Evolutionary conservation across 768 basidiomycete genomes (phyloP).

Genomic region (Inosperma sp.): DNA sequence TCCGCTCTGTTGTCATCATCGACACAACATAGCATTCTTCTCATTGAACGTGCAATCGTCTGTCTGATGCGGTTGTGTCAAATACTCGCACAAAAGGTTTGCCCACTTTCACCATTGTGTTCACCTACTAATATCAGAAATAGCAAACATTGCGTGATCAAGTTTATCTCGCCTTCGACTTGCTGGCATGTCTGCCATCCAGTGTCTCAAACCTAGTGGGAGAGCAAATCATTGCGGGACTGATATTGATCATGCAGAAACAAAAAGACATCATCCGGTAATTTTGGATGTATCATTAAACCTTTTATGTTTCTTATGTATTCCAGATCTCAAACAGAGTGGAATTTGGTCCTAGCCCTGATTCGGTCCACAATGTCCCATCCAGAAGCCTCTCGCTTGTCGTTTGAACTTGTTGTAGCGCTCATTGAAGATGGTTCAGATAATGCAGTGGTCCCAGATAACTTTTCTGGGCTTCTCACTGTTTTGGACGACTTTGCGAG

Average conservation of each 20-base stretch:
- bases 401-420: conserved; percentile 71
- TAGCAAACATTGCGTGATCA: conserved; percentile 87
- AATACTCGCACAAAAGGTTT: conserved; percentile 74
- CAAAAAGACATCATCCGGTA: conserved; percentile 70
- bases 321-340: conserved; percentile 84
- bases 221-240: conserved; percentile 85
- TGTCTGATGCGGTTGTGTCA: conserved; percentile 80
- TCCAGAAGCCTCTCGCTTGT: conserved; percentile 79
- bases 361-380: conserved; percentile 82
- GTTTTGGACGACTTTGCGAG: conserved; percentile 85
- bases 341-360: conserved; percentile 88
- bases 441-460: conserved; percentile 67
- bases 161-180: conserved; percentile 89
- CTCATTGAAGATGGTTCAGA: conserved; percentile 61
- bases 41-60: conserved; percentile 93
- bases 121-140: conserved; percentile 9
- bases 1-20: conserved; percentile 74
- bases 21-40: conserved; percentile 77
- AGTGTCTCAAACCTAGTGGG: conserved; percentile 77
- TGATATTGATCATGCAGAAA: conserved; percentile 73
- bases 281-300: background rate
- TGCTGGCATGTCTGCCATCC: conserved; percentile 75
- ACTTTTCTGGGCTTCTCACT: conserved; percentile 72
- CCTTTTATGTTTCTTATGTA: conserved; percentile 4
- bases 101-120: background rate